Conservation (phyloP, 2,329 filamentous ascomycete genomes). For the Verticillium albo-atrum region DNA sequence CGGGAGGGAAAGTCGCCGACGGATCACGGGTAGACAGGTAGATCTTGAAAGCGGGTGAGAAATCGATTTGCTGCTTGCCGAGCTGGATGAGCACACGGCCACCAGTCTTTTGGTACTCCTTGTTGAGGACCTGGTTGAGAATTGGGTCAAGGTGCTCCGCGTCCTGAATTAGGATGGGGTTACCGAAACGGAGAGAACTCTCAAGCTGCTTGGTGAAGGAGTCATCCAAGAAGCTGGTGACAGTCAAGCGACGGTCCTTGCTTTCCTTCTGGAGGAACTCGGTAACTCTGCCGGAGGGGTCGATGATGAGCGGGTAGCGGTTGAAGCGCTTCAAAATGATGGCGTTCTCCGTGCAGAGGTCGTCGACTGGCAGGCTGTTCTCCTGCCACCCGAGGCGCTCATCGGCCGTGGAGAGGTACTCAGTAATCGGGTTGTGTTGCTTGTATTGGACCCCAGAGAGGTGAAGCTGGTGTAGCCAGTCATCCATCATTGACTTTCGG, state of each 20-base stretch:
- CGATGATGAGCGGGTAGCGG: conserved; percentile 95
- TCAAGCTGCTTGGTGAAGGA: conserved; percentile 98
- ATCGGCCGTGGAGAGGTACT: conserved; percentile 94
- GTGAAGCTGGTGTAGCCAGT: conserved; percentile 91
- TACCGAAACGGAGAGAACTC: conserved; percentile 94
- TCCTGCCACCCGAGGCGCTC: conserved; percentile 94
- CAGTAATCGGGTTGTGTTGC: conserved; percentile 87
- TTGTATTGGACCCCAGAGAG: conserved; percentile 94
- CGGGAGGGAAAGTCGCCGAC: conserved; percentile 89
- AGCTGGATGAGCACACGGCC: conserved; percentile 97
- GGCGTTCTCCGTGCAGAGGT: conserved; percentile 97
- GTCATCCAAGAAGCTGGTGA: conserved; percentile 97
- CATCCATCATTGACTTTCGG: conserved; percentile 94
- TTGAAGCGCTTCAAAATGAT: conserved; percentile 98
- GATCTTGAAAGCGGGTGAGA: conserved; percentile 92
- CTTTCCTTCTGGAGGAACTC: conserved; percentile 95
- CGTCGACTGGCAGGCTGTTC: conserved; percentile 88
- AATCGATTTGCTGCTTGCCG: conserved; percentile 98
- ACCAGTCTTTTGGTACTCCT: conserved; percentile 98
- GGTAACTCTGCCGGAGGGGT: conserved; percentile 89
- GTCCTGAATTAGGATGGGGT: conserved; percentile 97
- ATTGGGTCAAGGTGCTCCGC: conserved; percentile 96
- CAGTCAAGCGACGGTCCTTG: conserved; percentile 87
- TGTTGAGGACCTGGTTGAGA: conserved; percentile 97
- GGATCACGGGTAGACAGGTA: conserved; percentile 95